phyloP scores from a whole-genome alignment of 129 eudicot genomes.

The Arctium minus region DNA sequence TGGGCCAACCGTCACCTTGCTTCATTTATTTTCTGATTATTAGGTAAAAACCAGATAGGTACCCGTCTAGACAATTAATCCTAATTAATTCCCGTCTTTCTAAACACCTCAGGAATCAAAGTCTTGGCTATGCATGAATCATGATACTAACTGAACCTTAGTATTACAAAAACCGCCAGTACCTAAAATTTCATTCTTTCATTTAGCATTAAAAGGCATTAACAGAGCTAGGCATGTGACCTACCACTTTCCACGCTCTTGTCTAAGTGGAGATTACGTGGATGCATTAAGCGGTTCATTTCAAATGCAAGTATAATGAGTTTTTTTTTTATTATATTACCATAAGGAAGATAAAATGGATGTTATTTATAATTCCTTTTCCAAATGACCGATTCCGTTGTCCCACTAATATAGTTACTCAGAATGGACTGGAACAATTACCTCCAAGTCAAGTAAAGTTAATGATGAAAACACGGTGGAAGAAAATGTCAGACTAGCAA shows the following conservation, averaged over 20 bases:
- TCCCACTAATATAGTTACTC: not conserved
- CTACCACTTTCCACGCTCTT: not conserved
- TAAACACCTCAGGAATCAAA: not conserved
- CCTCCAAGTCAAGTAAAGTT: not conserved
- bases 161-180: too few species aligned
- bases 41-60: not conserved
- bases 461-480: not conserved
- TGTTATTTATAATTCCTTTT: not conserved
- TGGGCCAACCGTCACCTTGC: not conserved
- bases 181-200: not conserved
- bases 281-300: not conserved
- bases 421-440: not conserved
- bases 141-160: not conserved
- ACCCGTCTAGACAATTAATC: not conserved
- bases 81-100: not conserved
- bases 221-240: not conserved
- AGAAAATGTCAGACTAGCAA: not conserved
- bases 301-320: not conserved
- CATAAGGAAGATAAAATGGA: not conserved
- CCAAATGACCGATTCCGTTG: not conserved
- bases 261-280: not conserved
- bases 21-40: not conserved
- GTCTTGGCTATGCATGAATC: not conserved
- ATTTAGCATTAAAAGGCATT: not conserved
- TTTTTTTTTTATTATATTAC: not conserved